These are phyloP conservation scores for Tricholomella constricta DNA, from an alignment of 768 basidiomycete species.

Conservation along the genomic window DNA sequence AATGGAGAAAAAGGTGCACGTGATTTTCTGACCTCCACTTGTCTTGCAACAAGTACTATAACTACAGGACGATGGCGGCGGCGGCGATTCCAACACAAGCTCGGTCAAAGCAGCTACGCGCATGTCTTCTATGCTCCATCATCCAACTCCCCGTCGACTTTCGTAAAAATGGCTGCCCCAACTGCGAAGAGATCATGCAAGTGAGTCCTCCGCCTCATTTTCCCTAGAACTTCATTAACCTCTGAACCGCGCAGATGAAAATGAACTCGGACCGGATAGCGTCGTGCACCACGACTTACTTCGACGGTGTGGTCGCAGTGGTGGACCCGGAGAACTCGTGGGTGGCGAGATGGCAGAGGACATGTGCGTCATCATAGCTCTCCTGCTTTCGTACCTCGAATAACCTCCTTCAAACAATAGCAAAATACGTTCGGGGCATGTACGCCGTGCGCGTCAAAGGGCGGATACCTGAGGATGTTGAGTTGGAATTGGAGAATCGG, in stretches of 20 bases:
- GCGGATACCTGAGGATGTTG: slow-evolving; percentile 82
- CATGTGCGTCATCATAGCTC: slow-evolving; percentile 54
- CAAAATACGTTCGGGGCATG: slow-evolving; percentile 88
- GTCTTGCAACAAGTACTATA: too few species aligned
- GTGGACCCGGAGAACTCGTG: slow-evolving; percentile 87
- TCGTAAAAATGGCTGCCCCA: slow-evolving; percentile 86
- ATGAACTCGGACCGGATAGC: slow-evolving; percentile 80
- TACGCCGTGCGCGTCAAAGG: slow-evolving; percentile 92
- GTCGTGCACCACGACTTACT: slow-evolving; percentile 88
- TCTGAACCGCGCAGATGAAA: slow-evolving; percentile 67
- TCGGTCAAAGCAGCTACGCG: slow-evolving; percentile 76
- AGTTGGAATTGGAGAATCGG: slow-evolving; percentile 73
- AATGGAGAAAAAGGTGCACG: neutral
- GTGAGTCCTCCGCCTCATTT: slow-evolving; percentile 41
- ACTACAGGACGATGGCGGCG: slow-evolving; percentile 10
- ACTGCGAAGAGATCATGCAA: slow-evolving; percentile 95
- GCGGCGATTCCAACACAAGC: slow-evolving; percentile 56
- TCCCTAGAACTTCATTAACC: neutral
- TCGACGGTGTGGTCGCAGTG: slow-evolving; percentile 89
- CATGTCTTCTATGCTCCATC: slow-evolving; percentile 92
- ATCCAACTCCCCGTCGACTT: slow-evolving; percentile 86
- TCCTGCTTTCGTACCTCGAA: neutral
- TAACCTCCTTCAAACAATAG: slow-evolving; percentile 39
- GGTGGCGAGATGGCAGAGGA: slow-evolving; percentile 97
- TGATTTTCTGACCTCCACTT: neutral